Evolutionary conservation across 495 filamentous ascomycete species (phyloP), one percentile per base, ranked within the genome.

Genomic region (Aspergillus ellipticus): DNA sequence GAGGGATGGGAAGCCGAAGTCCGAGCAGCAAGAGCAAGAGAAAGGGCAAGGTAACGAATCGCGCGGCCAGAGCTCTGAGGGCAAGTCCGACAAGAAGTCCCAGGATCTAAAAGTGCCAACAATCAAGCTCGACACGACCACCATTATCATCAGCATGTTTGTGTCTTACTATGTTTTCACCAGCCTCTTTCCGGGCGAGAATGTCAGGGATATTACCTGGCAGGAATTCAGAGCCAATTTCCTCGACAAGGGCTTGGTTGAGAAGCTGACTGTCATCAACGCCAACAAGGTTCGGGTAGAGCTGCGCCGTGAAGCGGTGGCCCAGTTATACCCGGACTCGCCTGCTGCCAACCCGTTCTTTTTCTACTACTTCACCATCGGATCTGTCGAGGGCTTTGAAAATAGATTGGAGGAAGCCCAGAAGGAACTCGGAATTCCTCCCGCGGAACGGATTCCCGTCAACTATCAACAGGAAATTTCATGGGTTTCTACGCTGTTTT

Each of bases 301-400:
- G 54, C 81, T 97, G 51, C 83, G 96, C 68, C 85, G 85, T 39
- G 90, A 96, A 53, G 90, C 90, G 49, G 81, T 88, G 2, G 78
- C 82, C 26, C 71, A 82, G 39, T 82, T 89, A 68, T 93, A 96
- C 60, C 89, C 94, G 24, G 94, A 96, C 29, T 90, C 90, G 9
- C 81, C 83, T 15, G 89, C 86, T 24, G 79, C 76, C 11, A 83
- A 86, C 43, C 78, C 81, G 16, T 81, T 83, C 49, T 89, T 92
- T 73, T 79, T 83, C 71, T 96, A 96, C 71, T 94, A 90, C 71
- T 98, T 97, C 79, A 92, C 83, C 55, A 96, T 98, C 63, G 94
- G 94, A 43, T 96, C 92, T 16, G 83, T 96, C 42, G 93, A 97
- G 42, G 85, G 88, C 37, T 97, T 97, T 63, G 94, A 98, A 74